Evolutionary conservation across 257 asterid species (phyloP).

Genomic region (Solanum infundibuliforme): DNA sequence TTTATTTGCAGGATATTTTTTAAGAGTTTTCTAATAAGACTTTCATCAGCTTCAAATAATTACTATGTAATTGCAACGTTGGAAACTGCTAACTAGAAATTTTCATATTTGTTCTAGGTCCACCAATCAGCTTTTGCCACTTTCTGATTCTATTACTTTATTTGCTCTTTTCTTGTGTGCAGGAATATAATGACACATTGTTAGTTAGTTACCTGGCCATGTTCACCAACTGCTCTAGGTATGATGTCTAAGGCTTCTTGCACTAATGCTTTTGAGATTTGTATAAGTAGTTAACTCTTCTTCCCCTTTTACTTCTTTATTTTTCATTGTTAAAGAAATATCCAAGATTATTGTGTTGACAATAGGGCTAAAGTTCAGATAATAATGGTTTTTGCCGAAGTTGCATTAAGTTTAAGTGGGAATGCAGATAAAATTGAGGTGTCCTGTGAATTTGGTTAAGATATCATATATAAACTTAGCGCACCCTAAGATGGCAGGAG

Average conservation of each 20-base stretch:
- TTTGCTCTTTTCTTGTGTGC: constrained; percentile 10
- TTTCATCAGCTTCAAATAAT: not conserved
- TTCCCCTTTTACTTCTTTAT: not conserved
- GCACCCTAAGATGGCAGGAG: not conserved
- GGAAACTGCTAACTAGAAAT: not conserved
- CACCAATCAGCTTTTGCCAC: not conserved
- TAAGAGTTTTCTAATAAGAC: not conserved
- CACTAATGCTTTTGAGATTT: not conserved
- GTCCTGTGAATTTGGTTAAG: not conserved
- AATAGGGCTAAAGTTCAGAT: not conserved
- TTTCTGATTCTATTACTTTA: not conserved
- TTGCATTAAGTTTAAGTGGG: not conserved
- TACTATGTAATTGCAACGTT: not conserved
- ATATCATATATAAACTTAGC: not conserved
- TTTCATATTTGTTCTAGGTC: not conserved
- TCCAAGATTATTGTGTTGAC: not conserved
- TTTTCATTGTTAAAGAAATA: not conserved
- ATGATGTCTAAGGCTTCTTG: constrained; percentile 7
- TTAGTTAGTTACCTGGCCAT: constrained; percentile 79
- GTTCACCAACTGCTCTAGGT: constrained; percentile 99
- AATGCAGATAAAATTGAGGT: not conserved
- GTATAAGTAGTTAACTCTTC: not conserved
- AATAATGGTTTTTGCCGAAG: not conserved
- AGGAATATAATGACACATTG: constrained; percentile 87
- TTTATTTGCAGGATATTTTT: not conserved